Evolutionary conservation across 208 protist genomes (phyloP).

Genomic region (Phytomonas sp.): DNA sequence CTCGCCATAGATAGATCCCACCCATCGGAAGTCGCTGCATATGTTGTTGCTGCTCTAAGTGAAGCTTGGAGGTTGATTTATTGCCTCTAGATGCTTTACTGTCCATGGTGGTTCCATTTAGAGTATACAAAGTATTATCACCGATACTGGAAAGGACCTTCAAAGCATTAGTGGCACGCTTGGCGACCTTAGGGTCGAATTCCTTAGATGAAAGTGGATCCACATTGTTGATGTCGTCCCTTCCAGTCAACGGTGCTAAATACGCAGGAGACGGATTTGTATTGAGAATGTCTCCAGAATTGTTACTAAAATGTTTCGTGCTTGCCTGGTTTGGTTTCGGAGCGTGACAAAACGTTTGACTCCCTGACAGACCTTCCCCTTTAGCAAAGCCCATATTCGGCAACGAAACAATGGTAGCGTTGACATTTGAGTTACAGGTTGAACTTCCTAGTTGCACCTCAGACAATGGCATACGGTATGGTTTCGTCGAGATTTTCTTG

Average conservation of each 20-base stretch:
- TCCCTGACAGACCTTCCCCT: neutral
- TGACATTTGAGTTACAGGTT: neutral
- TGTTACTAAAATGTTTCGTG: conserved; percentile 1
- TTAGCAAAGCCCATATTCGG: neutral
- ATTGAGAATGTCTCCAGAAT: neutral
- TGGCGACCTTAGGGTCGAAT: neutral
- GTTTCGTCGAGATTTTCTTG: neutral
- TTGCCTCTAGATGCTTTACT: neutral
- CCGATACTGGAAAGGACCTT: neutral
- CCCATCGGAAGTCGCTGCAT: neutral
- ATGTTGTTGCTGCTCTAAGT: neutral
- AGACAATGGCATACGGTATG: neutral
- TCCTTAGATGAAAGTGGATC: neutral
- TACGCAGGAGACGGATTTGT: neutral
- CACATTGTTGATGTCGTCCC: neutral
- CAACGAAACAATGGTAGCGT: neutral
- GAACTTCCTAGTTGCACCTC: neutral
- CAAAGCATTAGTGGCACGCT: neutral
- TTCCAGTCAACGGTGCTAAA: neutral
- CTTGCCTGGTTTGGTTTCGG: neutral
- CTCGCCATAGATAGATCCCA: neutral
- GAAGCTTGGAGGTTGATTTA: neutral
- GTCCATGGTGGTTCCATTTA: neutral
- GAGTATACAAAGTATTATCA: neutral
- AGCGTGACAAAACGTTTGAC: neutral